Evolutionary conservation across 2,329 filamentous ascomycete species (phyloP).

Genomic region (Amesomyces nigricolor): DNA sequence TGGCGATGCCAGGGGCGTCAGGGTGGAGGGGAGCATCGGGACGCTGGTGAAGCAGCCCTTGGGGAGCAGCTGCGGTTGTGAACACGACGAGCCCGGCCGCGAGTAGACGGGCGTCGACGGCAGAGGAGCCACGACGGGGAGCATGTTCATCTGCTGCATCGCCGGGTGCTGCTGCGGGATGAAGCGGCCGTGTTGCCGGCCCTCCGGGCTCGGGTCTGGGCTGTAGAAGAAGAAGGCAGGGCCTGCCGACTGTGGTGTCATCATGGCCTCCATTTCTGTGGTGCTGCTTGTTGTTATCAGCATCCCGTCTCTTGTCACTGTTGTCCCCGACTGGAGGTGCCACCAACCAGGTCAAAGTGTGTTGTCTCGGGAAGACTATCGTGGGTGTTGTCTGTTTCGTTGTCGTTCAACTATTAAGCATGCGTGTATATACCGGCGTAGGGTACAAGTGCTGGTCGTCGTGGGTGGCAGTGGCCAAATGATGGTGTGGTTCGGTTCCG

Average conservation of each 20-base stretch:
- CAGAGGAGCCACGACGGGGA: conserved; percentile 51
- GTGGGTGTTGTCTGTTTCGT: conserved; percentile 4
- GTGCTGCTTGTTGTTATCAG: conserved; percentile 26
- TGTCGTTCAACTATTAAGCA: conserved; percentile 27
- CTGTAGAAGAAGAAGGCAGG: conserved; percentile 87
- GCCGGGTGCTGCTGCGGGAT: conserved; percentile 44
- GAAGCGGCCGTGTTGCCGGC: conserved; percentile 71
- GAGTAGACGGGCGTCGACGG: conserved; percentile 60
- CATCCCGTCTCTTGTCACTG: conserved; percentile 8
- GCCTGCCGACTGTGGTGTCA: conserved; percentile 54
- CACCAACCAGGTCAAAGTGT: conserved; percentile 31
- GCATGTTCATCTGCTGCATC: conserved; percentile 46
- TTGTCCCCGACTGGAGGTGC: conserved; percentile 5
- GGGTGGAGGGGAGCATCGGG: conserved; percentile 51
- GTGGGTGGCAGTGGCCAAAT: conserved; percentile 33
- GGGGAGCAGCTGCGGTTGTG: conserved; percentile 45
- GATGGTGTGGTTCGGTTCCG: conserved; percentile 35
- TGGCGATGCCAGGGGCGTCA: conserved; percentile 73
- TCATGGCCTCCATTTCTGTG: conserved; percentile 60
- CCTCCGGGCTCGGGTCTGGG: conserved; percentile 66
- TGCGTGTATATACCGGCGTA: conserved; percentile 27
- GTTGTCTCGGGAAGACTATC: neutral
- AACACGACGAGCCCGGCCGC: conserved; percentile 59
- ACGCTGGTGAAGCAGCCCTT: conserved; percentile 42
- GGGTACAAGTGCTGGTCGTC: conserved; percentile 29